Conservation (phyloP, 768 basidiomycete genomes). For the Tremella yokohamensis region DNA sequence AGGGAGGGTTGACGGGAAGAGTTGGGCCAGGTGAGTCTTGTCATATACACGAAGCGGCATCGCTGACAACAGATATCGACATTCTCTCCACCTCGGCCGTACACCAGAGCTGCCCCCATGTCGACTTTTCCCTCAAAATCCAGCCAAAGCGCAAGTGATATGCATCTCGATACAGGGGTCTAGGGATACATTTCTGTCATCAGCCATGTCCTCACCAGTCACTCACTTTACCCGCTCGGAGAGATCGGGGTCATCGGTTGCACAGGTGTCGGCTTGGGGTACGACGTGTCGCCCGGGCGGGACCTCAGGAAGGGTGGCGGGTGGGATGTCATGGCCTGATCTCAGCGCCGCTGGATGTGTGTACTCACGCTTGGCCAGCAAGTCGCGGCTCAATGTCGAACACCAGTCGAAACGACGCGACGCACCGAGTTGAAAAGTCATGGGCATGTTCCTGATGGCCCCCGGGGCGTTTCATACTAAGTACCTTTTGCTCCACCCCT, state of each 20-base stretch:
- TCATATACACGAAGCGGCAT: background rate
- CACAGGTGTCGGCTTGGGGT: constrained; percentile 22
- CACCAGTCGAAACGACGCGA: too few species aligned
- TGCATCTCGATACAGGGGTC: constrained; percentile 1
- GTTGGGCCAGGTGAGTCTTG: constrained; percentile 71
- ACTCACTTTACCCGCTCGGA: constrained; percentile 16
- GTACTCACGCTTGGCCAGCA: too few species aligned
- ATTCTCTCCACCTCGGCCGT: constrained; percentile 64
- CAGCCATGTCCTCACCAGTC: constrained; percentile 12
- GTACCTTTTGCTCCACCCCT: too few species aligned
- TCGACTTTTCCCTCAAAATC: constrained; percentile 96
- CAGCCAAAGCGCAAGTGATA: constrained; percentile 54
- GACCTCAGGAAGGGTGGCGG: too few species aligned
- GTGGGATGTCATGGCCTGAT: too few species aligned
- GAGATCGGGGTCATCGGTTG: constrained; percentile 26
- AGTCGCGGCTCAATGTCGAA: too few species aligned
- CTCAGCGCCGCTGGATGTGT: too few species aligned
- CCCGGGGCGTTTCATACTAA: too few species aligned
- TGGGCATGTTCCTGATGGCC: too few species aligned
- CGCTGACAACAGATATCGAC: constrained; percentile 68
- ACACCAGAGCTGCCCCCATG: constrained; percentile 70
- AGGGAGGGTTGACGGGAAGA: constrained; percentile 72
- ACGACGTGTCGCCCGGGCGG: constrained; percentile 29
- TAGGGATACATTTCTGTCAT: background rate
- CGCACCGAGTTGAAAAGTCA: too few species aligned